Evolutionary conservation across 2,329 filamentous ascomycete species (phyloP).

Genomic region (Aspergillus udagawae): DNA sequence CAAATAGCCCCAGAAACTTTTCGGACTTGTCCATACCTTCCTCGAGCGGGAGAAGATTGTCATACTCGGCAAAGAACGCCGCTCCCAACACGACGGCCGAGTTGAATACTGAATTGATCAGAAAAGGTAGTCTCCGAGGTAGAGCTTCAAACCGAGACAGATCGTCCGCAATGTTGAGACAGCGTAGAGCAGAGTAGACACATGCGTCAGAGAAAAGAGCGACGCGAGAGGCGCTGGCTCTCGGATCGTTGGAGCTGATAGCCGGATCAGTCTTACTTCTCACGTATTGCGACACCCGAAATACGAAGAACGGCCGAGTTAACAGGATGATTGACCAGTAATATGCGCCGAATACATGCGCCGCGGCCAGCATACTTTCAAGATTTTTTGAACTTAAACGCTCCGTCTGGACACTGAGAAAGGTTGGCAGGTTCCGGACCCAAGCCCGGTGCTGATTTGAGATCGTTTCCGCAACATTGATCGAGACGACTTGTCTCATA

Average conservation of each 20-base stretch:
- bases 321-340: conserved; percentile 54
- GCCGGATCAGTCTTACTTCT: conserved; percentile 23
- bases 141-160: conserved; percentile 32
- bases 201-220: conserved; percentile 37
- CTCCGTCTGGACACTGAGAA: conserved; percentile 46
- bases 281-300: conserved; percentile 44
- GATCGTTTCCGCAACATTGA: conserved; percentile 40
- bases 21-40: conserved; percentile 33
- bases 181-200: conserved; percentile 42
- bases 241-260: conserved; percentile 15
- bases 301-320: conserved; percentile 52
- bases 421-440: conserved; percentile 40
- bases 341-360: conserved; percentile 50
- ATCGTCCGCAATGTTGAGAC: conserved; percentile 38
- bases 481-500: conserved; percentile 41
- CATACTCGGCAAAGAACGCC: conserved; percentile 45
- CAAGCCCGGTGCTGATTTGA: conserved; percentile 41
- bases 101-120: conserved; percentile 46
- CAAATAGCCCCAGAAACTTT: conserved; percentile 29
- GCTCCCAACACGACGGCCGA: conserved; percentile 44
- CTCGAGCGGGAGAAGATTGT: conserved; percentile 33
- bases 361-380: conserved; percentile 41
- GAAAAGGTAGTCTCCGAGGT: conserved; percentile 43
- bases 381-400: conserved; percentile 37
- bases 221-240: conserved; percentile 26